Base-by-base conservation (phyloP, 257 asterid species). In the Rhazya stricta region DNA sequence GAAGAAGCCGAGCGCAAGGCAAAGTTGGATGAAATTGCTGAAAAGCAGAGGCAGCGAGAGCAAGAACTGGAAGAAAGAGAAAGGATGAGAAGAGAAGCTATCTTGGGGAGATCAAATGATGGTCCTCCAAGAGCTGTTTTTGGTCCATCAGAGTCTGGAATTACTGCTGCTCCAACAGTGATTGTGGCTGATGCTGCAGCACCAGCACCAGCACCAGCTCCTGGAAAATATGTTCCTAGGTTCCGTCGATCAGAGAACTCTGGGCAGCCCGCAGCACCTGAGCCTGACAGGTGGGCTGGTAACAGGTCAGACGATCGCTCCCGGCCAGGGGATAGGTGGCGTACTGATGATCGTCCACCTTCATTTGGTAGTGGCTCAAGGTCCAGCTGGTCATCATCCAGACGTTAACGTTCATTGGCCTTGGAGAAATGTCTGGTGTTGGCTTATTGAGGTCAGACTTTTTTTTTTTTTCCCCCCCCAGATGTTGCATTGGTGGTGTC, bases 1-100 rank as follows among this genome's bases (percentile, higher is more conserved):
- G 86, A 82, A 75, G 86, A 81, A 30, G 86, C 86, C 50, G 83
- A 82, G n/a, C 71, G 75, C 16, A 58, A 67, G 37, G 86, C 86
- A 13, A 82, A 82, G 68, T 50, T 76, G 72, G 79, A 82, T 73
- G 83, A 72, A 61, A 73, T 61, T 5, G 79, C 81, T 15, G 83
- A 76, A 82, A 79, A 72, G 73, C 86, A 82, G 83, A 82, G 81
- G 81, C 86, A 73, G 45, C 67, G 81, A 29, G 81, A 72, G 36
- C 68, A 0, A 29, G 86, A 82, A 56, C n/a, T 72, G 65, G 86
- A 82, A 63, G 86, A 82, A 36, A 82, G 71, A 43, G 79, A 67
- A 39, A 74, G 67, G 34, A 34, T 43, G 48, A 42, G 76, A 66
- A 78, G 71, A 68, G 81, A 82, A 18, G 68, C 67, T 25, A 48